These are phyloP conservation scores for Ceratobasidium theobromae DNA, from an alignment of 1,284 basidiomycete genomes.

Conservation along the genomic window DNA sequence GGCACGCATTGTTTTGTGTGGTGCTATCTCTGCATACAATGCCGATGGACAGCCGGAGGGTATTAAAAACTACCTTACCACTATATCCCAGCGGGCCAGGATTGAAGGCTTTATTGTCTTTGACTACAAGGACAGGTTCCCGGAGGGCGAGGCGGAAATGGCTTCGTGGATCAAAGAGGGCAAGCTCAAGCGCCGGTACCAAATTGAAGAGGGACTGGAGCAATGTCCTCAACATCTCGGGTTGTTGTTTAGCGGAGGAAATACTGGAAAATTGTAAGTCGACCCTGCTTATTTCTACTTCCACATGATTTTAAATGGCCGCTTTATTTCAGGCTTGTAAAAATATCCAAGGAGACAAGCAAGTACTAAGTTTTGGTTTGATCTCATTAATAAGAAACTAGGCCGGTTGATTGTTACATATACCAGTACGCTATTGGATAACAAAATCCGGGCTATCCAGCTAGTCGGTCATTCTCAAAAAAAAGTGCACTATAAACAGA, in stretches of 20 bases:
- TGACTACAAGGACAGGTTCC: conserved; percentile 63
- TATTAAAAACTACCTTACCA: conserved; percentile 36
- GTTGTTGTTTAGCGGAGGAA: conserved; percentile 75
- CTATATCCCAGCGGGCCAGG: conserved; percentile 50
- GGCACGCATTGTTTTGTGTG: conserved; percentile 52
- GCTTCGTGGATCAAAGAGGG: conserved; percentile 61
- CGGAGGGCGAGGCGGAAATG: conserved; percentile 57
- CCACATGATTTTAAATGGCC: too few species aligned
- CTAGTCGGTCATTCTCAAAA: background rate
- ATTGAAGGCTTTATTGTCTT: conserved; percentile 54
- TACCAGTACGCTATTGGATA: conserved; percentile 11
- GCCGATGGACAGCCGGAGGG: conserved; percentile 31
- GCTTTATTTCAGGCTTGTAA: conserved; percentile 12
- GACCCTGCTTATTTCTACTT: background rate
- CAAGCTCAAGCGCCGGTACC: conserved; percentile 79
- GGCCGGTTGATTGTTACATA: conserved; percentile 6
- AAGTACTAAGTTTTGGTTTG: background rate
- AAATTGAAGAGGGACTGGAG: conserved; percentile 72
- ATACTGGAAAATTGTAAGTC: conserved; percentile 79
- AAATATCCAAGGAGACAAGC: conserved; percentile 30
- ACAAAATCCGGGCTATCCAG: background rate
- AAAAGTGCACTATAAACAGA: background rate
- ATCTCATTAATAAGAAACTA: background rate
- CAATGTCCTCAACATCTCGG: conserved; percentile 67
- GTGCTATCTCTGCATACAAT: conserved; percentile 45